Conservation (phyloP, 495 filamentous ascomycete species). For the Amphirosellinia nigrospora region DNA sequence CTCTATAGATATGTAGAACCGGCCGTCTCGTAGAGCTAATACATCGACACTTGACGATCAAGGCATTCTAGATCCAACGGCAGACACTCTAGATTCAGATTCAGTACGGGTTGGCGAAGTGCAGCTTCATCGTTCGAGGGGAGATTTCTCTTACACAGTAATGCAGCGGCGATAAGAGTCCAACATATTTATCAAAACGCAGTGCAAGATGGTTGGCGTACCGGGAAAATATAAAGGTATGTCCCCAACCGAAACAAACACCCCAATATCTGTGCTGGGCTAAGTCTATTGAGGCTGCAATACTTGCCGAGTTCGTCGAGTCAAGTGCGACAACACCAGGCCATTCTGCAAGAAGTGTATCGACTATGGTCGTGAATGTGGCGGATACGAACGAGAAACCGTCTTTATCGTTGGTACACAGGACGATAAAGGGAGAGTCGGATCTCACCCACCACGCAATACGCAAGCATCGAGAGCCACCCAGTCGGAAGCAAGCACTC, state of each 20-base stretch:
- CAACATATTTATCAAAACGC: neutral
- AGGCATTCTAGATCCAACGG: neutral
- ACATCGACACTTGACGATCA: slow-evolving; percentile 1
- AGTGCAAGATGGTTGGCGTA: slow-evolving; percentile 50
- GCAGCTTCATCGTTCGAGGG: neutral
- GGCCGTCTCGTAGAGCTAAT: neutral
- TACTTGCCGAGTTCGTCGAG: slow-evolving; percentile 50
- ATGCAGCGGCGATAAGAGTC: slow-evolving; percentile 10
- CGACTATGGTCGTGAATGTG: slow-evolving; percentile 66
- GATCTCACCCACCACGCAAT: slow-evolving; percentile 54
- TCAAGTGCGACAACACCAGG: slow-evolving; percentile 65
- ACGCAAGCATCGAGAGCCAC: slow-evolving; percentile 38
- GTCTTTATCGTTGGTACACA: slow-evolving; percentile 57
- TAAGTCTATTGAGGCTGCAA: slow-evolving; percentile 41
- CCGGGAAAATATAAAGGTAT: slow-evolving; percentile 54
- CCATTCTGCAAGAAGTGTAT: slow-evolving; percentile 68
- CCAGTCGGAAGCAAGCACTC: slow-evolving; percentile 27
- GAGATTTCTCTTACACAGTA: neutral
- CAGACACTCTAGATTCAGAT: neutral
- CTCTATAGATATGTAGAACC: slow-evolving; percentile 9
- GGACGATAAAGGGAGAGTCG: slow-evolving; percentile 51
- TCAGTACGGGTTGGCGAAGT: neutral
- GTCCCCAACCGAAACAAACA: neutral
- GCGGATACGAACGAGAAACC: slow-evolving; percentile 64
- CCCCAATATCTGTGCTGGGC: neutral